Evolutionary conservation across 2,329 filamentous ascomycete species (phyloP).

Genomic region (Bisporella sp.): DNA sequence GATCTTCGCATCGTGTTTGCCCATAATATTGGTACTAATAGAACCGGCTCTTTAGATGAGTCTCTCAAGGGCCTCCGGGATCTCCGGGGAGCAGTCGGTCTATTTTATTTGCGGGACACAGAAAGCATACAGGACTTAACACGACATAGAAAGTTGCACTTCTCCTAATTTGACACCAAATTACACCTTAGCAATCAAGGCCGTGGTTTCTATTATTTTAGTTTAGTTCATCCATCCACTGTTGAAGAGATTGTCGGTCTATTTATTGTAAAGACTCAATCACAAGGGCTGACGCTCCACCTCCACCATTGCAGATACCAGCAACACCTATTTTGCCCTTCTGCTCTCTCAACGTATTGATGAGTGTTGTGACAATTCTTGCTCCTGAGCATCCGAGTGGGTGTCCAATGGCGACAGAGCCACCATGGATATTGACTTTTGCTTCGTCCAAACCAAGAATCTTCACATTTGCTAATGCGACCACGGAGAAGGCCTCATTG

Average conservation of each 20-base stretch:
- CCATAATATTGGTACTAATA: no score
- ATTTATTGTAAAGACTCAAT: conserved; percentile 53
- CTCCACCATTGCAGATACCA: conserved; percentile 96
- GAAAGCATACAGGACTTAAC: no score
- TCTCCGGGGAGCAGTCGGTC: no score
- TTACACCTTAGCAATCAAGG: no score
- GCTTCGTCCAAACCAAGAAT: conserved; percentile 70
- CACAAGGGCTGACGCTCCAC: conserved; percentile 88
- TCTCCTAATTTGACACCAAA: no score
- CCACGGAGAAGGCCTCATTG: conserved; percentile 98
- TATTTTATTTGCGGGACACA: no score
- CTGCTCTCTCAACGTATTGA: conserved; percentile 83
- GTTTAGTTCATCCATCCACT: no score
- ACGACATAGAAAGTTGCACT: no score
- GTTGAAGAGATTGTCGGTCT: not conserved
- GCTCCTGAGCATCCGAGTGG: conserved; percentile 91
- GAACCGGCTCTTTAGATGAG: no score
- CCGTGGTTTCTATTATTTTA: no score
- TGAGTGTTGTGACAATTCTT: conserved; percentile 83
- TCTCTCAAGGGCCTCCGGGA: no score
- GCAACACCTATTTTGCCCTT: conserved; percentile 89
- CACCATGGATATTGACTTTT: conserved; percentile 92
- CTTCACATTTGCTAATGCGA: conserved; percentile 95
- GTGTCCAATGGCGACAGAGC: conserved; percentile 92
- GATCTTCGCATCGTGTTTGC: no score